Evolutionary conservation across 1,139 yeast species (phyloP).

Genomic region (Wickerhamiella pararugosa): DNA sequence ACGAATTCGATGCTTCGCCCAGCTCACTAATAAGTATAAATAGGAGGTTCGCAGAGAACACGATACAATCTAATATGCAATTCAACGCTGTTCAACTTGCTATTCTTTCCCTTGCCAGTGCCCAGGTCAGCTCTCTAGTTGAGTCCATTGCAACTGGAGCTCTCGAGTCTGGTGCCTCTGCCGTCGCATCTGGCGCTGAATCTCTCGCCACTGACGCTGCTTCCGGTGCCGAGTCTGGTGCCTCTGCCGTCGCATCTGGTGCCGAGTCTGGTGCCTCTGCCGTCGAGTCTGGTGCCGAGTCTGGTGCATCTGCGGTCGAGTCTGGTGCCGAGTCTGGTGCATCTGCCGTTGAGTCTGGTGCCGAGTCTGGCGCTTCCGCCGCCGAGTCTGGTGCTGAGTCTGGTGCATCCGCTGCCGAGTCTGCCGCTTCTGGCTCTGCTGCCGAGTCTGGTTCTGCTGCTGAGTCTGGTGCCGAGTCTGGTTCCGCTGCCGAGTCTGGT

Average conservation of each 20-base stretch:
- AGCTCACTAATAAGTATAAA: too few relatives aligned
- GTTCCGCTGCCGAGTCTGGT: neutral
- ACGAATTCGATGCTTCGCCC: too few relatives aligned
- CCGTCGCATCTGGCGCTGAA: neutral
- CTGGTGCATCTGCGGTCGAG: neutral
- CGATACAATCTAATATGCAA: too few relatives aligned
- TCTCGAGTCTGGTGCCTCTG: neutral
- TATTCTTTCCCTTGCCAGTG: slow-evolving; percentile 1
- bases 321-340: neutral
- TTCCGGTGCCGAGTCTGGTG: slow-evolving; percentile 1
- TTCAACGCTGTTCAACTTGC: neutral
- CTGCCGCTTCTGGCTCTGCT: neutral
- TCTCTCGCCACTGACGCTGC: neutral
- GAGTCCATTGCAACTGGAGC: too few relatives aligned
- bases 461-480: neutral
- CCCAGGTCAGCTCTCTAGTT: neutral
- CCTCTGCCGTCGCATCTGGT: neutral
- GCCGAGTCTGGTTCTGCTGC: neutral
- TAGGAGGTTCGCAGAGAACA: too few relatives aligned
- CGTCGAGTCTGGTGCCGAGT: neutral
- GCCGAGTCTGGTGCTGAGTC: slow-evolving; percentile 1
- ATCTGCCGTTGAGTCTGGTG: neutral
- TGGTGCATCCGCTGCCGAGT: neutral
- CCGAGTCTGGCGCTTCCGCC: neutral
- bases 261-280: neutral